Evolutionary conservation across 2,329 filamentous ascomycete genomes (phyloP), one percentile per base, ranked within the genome.

Genomic region (Trichoderma oligosporum): DNA sequence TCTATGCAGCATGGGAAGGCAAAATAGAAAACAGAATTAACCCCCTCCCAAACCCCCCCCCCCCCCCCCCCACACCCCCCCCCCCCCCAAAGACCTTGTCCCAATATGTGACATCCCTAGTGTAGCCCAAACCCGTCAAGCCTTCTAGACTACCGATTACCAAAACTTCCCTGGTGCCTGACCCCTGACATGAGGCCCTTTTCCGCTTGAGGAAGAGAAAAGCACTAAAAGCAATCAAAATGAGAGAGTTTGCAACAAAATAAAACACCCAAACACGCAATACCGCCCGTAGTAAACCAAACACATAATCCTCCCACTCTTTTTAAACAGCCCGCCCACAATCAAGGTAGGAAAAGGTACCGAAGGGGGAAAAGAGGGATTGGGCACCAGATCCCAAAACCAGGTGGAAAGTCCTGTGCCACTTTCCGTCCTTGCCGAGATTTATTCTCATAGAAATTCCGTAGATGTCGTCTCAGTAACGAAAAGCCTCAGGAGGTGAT

Each of bases 401-500:
- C 31, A 55, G 27, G 29, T 46, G 24, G 42, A 38, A 25, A 24
- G 8, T 9, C 44, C 16, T 44, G 24, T 27, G 22, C 41, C 49
- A 36, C 42, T 18, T 6, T 35, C 20, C 29, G 29, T 35, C 24
- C 24, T 46, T 11, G 16, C 41, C 25, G 16, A 27, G 24, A 4
- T 14, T n/a, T 29, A n/a, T 38, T 18, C 22, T 24, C 52, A 7
- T 46, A 38, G n/a, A 12, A 7, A 16, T 16, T 29, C 41, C 41
- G 12, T 38, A 27, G n/a, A 9, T 18, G 6, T 31, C 39, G 36
- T 25, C 22, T 7, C 24, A 20, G 8, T 22, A 25, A 51, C n/a
- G 33, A 25, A 36, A 25, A 14, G n/a, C 8, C 7, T 57, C 53
- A 59, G 11, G 57, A 59, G 47, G 79, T 79, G 51, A 82, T 74